phyloP scores from a whole-genome alignment of 75 land plant genomes.

The Ceratopteris richardii region DNA sequence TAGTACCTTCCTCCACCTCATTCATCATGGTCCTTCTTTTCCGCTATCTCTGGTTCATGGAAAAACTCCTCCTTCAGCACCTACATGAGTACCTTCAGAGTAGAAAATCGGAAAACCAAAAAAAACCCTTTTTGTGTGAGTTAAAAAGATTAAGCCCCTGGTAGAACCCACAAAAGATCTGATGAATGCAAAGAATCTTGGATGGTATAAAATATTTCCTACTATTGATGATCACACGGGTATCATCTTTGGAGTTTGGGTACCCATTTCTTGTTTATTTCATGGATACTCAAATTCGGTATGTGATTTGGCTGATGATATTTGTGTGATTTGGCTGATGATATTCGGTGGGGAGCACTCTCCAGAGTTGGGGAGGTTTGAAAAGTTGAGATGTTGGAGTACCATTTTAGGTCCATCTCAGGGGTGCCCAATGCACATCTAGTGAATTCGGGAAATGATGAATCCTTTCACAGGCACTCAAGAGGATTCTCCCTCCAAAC shows the following conservation, averaged over 20 bases:
- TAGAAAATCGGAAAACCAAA: too few species aligned
- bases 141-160: conserved; percentile 23
- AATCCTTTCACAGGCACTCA: too few species aligned
- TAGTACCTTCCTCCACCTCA: too few species aligned
- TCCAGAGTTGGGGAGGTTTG: conserved; percentile 34
- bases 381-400: conserved; percentile 69
- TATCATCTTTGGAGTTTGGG: conserved; percentile 23
- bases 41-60: too few species aligned
- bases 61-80: too few species aligned
- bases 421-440: conserved; percentile 66
- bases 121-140: too few species aligned
- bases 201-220: conserved; percentile 27
- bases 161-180: conserved; percentile 24
- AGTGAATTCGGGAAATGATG: too few species aligned
- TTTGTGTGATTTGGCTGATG: conserved; percentile 27
- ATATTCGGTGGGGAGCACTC: too few species aligned
- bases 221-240: conserved; percentile 12
- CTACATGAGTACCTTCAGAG: too few species aligned
- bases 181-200: conserved; percentile 8
- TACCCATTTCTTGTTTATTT: conserved; percentile 29
- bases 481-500: neutral
- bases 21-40: too few species aligned
- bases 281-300: conserved; percentile 42
- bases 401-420: conserved; percentile 70
- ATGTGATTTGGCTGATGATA: conserved; percentile 24